Base-by-base conservation (phyloP, 345 rosid genomes). In the Aurinia saxatilis region DNA sequence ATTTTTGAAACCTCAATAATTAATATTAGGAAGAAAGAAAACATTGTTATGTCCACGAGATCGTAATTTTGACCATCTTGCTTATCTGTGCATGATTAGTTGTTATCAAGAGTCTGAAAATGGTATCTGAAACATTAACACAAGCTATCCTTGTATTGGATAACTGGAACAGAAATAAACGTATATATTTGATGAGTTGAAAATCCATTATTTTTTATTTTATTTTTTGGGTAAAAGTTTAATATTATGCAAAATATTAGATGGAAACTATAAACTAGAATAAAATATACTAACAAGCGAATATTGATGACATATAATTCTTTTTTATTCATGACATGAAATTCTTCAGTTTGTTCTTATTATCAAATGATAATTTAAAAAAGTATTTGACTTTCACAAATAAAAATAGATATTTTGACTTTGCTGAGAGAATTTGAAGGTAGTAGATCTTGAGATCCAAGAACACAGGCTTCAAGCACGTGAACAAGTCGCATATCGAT, bases 381-480 rank as follows among this genome's bases (percentile, higher is more conserved):
- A 60, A 54, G 50, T 53, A 61, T 69, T 69, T 61, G 67, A 61
- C 73, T 69, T n/a, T 45, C 13, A 36, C 14, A 44, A 5, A 44
- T 7, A n/a, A 36, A 37, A 10, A 37, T 5, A 37, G 14, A n/a
- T 30, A 14, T 12, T 69, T 53, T 69, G 68, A 69, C 63, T 29
- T 53, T 53, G 27, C 12, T 29, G 10, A 16, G 18, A 59, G 66
- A 59, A 42, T 60, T 16, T 25, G 40, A 47, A 59, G 67, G 29
- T 27, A 37, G 29, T 27, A 37, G 73, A 69, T 69, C 73, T 61
- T 53, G 50, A 61, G 73, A 69, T 69, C 73, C 63, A 61, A 46
- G 10, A 37, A 69, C 50, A 61, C 31, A 53, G 73, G 68, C 68
- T 53, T 45, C 57, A 18, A 29, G 18, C 56, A 69, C 68, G 68